A percentile compares a stretch with the other conserved stretches of the same genome.
These are phyloP conservation scores for Psilocybe cyanescens DNA, from an alignment of 768 basidiomycete species.

Conservation along the genomic window DNA sequence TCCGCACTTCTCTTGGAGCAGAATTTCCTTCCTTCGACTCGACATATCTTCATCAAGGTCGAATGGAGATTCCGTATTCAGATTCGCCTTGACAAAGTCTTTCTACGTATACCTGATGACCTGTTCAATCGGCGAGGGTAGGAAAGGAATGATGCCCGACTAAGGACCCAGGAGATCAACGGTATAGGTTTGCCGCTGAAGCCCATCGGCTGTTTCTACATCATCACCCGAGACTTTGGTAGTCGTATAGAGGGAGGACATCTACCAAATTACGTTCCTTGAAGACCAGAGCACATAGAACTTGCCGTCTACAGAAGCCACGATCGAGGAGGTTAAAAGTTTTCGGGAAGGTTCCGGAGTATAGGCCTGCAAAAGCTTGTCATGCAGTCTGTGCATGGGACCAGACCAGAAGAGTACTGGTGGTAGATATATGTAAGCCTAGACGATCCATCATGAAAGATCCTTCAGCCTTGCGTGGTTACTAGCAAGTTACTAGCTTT, in stretches of 20 bases:
- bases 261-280: slow-evolving; percentile 86
- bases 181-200: slow-evolving; percentile 83
- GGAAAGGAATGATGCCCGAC: slow-evolving; percentile 91
- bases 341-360: too few relatives aligned
- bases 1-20: slow-evolving; percentile 43
- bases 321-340: slow-evolving; percentile 34
- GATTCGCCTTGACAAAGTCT: slow-evolving; percentile 62
- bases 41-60: slow-evolving; percentile 64
- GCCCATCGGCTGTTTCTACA: slow-evolving; percentile 39
- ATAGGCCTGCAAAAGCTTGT: too few relatives aligned
- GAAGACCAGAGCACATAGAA: slow-evolving; percentile 90
- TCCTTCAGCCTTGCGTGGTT: too few relatives aligned
- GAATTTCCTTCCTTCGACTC: slow-evolving; percentile 48
- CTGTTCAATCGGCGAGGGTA: slow-evolving; percentile 57
- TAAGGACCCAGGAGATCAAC: slow-evolving; percentile 75
- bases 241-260: slow-evolving; percentile 61
- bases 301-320: slow-evolving; percentile 93
- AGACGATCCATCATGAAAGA: too few relatives aligned
- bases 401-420: too few relatives aligned
- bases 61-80: slow-evolving; percentile 73
- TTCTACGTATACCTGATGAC: slow-evolving; percentile 41
- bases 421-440: too few relatives aligned
- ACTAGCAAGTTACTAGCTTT: too few relatives aligned
- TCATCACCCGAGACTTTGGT: slow-evolving; percentile 40
- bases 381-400: too few relatives aligned